phyloP scores from a whole-genome alignment of 1,284 basidiomycete genomes.

The Laetiporus sulphureus region DNA sequence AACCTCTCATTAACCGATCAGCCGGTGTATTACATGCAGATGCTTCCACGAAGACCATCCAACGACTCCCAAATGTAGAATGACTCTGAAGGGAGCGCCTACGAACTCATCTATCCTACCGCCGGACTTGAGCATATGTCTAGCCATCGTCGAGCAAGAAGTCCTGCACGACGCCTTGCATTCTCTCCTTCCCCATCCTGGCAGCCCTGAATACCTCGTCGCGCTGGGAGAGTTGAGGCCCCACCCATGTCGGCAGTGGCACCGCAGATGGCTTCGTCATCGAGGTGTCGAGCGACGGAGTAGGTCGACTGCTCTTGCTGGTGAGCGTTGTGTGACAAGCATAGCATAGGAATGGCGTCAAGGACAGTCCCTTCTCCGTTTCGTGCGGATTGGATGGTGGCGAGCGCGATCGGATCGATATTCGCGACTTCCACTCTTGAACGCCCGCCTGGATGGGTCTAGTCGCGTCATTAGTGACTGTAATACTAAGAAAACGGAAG shows the following conservation, averaged over 20 bases:
- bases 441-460: constrained; percentile 16
- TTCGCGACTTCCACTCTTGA: constrained; percentile 19
- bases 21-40: too few species aligned
- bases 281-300: neutral
- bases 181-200: neutral
- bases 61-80: too few species aligned
- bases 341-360: neutral
- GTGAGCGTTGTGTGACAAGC: constrained; percentile 4
- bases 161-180: neutral
- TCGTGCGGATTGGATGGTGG: neutral
- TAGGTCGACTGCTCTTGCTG: neutral
- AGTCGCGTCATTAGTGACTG: too few species aligned
- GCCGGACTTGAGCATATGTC: too few species aligned
- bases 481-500: neutral
- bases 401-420: constrained; percentile 13
- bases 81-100: too few species aligned
- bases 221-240: neutral
- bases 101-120: too few species aligned
- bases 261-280: neutral
- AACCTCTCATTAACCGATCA: too few species aligned
- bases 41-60: too few species aligned
- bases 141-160: constrained; percentile 18
- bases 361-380: neutral
- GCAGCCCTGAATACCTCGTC: neutral
- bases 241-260: neutral